phyloP scores from a whole-genome alignment of 129 eudicot genomes.

The Solidago caesia region DNA sequence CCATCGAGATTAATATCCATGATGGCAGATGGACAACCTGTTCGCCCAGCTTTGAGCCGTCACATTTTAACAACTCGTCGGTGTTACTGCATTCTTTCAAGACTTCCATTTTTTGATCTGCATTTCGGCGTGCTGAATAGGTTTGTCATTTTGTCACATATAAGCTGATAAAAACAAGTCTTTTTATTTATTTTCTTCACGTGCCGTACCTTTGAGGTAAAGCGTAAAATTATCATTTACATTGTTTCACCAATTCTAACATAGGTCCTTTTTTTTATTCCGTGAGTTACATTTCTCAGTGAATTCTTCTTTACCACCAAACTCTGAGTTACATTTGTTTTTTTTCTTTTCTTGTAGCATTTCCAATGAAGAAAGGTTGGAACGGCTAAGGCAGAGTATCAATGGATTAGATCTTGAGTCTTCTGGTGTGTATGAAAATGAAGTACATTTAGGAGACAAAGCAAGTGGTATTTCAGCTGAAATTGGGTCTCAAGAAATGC shows the following conservation, averaged over 20 bases:
- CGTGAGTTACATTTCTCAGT: background rate
- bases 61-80: constrained; percentile 81
- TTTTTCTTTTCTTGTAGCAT: constrained; percentile 45
- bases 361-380: constrained; percentile 88
- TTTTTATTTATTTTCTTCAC: constrained; percentile 2
- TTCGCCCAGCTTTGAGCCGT: constrained; percentile 55
- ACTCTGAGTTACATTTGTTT: constrained; percentile 9
- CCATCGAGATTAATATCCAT: constrained; percentile 79
- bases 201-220: constrained; percentile 20
- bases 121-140: constrained; percentile 94
- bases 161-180: background rate
- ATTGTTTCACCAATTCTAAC: background rate
- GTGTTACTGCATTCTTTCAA: constrained; percentile 94
- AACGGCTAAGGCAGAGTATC: constrained; percentile 66
- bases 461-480: constrained; percentile 36
- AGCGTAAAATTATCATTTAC: constrained; percentile 7
- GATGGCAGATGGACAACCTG: constrained; percentile 63
- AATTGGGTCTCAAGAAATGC: constrained; percentile 34
- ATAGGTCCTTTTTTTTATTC: background rate
- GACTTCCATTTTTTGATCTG: constrained; percentile 91
- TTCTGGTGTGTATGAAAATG: constrained; percentile 34
- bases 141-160: constrained; percentile 43
- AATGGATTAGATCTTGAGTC: constrained; percentile 54
- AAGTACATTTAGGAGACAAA: constrained; percentile 49
- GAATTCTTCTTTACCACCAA: background rate